These are phyloP conservation scores for Mortierella sp. DNA, from an alignment of 371 early-diverging fungal genomes.

Conservation along the genomic window DNA sequence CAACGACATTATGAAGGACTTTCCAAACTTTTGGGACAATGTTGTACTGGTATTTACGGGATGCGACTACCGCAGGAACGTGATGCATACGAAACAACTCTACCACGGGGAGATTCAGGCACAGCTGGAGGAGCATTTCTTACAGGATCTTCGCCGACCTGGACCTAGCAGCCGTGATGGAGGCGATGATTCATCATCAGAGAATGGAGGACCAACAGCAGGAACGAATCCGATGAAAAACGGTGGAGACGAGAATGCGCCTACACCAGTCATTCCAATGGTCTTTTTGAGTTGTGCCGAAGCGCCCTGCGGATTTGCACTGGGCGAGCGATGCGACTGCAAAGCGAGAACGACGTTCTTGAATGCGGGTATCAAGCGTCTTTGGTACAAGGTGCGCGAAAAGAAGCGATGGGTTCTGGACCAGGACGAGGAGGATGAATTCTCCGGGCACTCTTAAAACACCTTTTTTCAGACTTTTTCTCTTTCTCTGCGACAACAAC, in stretches of 20 bases:
- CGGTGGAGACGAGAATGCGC: neutral
- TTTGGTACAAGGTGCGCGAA: conserved; percentile 45
- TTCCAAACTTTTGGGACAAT: conserved; percentile 65
- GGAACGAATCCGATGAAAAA: neutral
- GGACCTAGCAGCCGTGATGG: neutral
- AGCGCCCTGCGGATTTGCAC: conserved; percentile 41
- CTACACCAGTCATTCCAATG: conserved; percentile 32
- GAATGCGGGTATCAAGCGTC: conserved; percentile 48
- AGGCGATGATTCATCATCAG: neutral
- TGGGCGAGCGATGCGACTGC: conserved; percentile 51
- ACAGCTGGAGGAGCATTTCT: conserved; percentile 42
- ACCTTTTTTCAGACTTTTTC: neutral
- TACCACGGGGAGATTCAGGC: conserved; percentile 43
- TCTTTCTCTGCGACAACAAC: neutral
- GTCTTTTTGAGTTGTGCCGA: conserved; percentile 53
- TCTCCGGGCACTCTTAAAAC: conserved; percentile 21
- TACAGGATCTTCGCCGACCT: conserved; percentile 23
- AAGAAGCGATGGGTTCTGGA: conserved; percentile 51
- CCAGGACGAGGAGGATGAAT: conserved; percentile 35
- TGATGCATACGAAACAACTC: conserved; percentile 49
- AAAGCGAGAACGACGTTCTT: conserved; percentile 37
- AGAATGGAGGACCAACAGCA: neutral
- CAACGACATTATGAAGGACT: conserved; percentile 63
- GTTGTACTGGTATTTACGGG: conserved; percentile 67
- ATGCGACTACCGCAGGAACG: conserved; percentile 60